Percentiles rank a stretch among this genome's conserved stretches.
Conservation (phyloP, 495 filamentous ascomycete genomes). For the Penicillium pulvis region DNA sequence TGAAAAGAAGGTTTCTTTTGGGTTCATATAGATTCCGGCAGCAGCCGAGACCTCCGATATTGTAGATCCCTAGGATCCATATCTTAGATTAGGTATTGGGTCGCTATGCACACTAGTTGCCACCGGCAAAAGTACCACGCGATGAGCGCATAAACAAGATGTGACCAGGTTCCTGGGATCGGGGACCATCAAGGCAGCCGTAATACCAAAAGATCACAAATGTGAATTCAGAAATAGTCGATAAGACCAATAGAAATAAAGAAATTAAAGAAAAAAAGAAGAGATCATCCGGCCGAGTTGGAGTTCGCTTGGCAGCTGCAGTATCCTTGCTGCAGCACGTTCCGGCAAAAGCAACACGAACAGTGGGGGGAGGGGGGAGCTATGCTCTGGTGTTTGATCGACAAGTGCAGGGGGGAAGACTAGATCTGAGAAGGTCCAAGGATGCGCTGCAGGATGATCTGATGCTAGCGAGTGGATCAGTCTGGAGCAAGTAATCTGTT, state of each 20-base stretch:
- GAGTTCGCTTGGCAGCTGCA: slow-evolving; percentile 17
- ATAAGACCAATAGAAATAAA: slow-evolving; percentile 4
- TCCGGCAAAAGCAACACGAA: slow-evolving; percentile 14
- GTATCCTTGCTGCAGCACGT: slow-evolving; percentile 34
- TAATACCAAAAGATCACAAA: slow-evolving; percentile 13
- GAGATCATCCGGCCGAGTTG: slow-evolving; percentile 20
- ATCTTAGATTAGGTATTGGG: slow-evolving; percentile 12
- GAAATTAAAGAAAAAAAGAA: slow-evolving; percentile 8
- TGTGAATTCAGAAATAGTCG: slow-evolving; percentile 11
- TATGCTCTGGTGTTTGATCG: neutral
- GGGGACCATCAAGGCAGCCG: slow-evolving; percentile 15
- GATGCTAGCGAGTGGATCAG: slow-evolving; percentile 20
- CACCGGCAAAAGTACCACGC: slow-evolving; percentile 30
- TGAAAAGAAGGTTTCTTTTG: neutral
- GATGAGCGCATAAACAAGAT: slow-evolving; percentile 15
- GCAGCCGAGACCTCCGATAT: slow-evolving; percentile 10
- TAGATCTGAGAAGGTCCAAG: slow-evolving; percentile 27
- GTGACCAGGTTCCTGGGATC: slow-evolving; percentile 22
- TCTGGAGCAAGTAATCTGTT: slow-evolving; percentile 7
- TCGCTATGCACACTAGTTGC: slow-evolving; percentile 15
- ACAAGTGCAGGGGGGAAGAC: neutral
- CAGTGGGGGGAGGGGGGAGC: slow-evolving; percentile 2
- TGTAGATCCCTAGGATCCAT: slow-evolving; percentile 11
- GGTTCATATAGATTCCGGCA: slow-evolving; percentile 29
- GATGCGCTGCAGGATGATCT: slow-evolving; percentile 26